Evolutionary conservation across 2,329 filamentous ascomycete species (phyloP), one percentile per base, ranked within the genome.

Genomic region (Nothophoma quercina): DNA sequence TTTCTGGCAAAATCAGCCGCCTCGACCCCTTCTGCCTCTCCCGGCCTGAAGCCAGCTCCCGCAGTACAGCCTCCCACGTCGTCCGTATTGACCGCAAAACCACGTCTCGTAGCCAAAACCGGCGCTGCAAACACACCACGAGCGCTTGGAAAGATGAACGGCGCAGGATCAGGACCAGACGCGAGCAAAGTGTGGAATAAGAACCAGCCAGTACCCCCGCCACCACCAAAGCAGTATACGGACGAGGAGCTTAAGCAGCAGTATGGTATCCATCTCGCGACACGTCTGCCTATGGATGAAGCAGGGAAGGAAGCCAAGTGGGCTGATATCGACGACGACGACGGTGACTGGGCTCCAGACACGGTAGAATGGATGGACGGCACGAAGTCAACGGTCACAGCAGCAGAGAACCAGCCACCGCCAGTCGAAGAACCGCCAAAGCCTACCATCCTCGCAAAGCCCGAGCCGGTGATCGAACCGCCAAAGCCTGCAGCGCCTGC

Each of bases 291-390:
- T 59, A 83, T 88, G 41, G 89, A 93, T 60, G 89, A 92, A 69
- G 68, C 63, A 19, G 85, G 85, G 51, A 89, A 89, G 53, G 88
- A 92, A 64, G 86, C 88, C 25, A 93, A 93, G 71, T 96, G 91
- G 91, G 91, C 90, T 19, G 91, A 96, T 68, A 93, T 93, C 55
- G 91, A 95, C 56, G 91, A 95, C 51, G 90, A 95, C 59, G 89
- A 93, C 65, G 91, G 95, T 29, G 90, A 93, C 67, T 93, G 90
- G 89, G 88, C 87, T 12, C 90, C 90, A 2, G 90, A 95, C 59
- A 86, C 88, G 44, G 91, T 95, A 60, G 90, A 90, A 53, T 96
- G 91, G 91, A 90, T 89, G 68, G 91, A 96, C 72, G 90, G 90
- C 46, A 95, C 90, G 40, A 93, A 93, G 73, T 89, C 89, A 26